Evolutionary conservation across 371 early-diverging fungal genomes (phyloP).

Genomic region (Mortierella sp.): DNA sequence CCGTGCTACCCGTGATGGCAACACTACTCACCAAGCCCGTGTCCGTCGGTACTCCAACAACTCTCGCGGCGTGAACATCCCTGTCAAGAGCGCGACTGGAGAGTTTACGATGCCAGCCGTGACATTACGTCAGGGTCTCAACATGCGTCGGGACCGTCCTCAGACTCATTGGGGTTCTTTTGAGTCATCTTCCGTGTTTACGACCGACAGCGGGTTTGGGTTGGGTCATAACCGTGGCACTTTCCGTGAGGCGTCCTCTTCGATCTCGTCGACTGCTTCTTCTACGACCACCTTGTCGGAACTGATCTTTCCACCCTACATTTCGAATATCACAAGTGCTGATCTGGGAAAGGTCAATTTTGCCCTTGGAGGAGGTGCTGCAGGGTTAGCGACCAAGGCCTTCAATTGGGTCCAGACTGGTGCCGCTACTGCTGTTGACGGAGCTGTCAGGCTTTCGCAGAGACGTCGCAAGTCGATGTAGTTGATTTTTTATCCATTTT

Average conservation of each 20-base stretch:
- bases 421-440: not conserved
- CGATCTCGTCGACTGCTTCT: constrained; percentile 14
- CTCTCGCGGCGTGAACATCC: constrained; percentile 1
- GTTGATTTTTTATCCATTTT: too few relatives aligned
- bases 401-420: constrained; percentile 6
- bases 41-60: constrained; percentile 29
- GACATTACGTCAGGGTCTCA: not conserved
- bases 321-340: not conserved
- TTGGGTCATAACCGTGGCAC: not conserved
- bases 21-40: not conserved
- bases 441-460: not conserved
- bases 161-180: constrained; percentile 36
- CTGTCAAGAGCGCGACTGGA: not conserved
- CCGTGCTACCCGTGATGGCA: constrained; percentile 20
- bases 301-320: not conserved
- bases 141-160: constrained; percentile 22
- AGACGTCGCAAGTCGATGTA: constrained; percentile 28
- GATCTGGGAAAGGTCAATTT: not conserved
- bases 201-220: not conserved
- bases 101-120: not conserved
- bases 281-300: constrained; percentile 15
- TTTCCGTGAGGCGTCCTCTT: not conserved
- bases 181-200: constrained; percentile 6
- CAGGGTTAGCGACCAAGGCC: not conserved
- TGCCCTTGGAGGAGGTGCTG: not conserved